phyloP scores from a whole-genome alignment of 1,284 basidiomycete genomes.

The Exobasidium cylindrosporum region DNA sequence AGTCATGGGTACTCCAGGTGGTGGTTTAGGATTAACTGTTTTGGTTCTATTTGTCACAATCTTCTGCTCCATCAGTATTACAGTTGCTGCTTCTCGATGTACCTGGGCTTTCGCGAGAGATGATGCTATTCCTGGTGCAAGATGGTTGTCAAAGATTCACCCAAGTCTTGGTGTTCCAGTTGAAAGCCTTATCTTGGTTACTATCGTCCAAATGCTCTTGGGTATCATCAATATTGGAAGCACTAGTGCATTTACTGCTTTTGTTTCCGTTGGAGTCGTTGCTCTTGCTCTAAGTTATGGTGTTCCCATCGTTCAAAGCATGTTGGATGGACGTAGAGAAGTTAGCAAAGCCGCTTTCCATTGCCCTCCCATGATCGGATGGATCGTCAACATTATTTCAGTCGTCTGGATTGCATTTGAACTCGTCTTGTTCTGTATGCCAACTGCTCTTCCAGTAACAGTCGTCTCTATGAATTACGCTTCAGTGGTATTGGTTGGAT shows the following conservation, averaged over 20 bases:
- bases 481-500: slow-evolving; percentile 18
- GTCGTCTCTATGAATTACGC: slow-evolving; percentile 18
- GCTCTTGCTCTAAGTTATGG: slow-evolving; percentile 15
- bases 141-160: slow-evolving; percentile 11
- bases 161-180: slow-evolving; percentile 13
- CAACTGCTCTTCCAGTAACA: slow-evolving; percentile 15
- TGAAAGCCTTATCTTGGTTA: slow-evolving; percentile 9
- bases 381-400: slow-evolving; percentile 11
- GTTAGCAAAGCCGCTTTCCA: slow-evolving; percentile 12
- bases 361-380: slow-evolving; percentile 6
- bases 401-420: slow-evolving; percentile 18
- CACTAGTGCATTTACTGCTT: slow-evolving; percentile 20
- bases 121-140: slow-evolving; percentile 13
- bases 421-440: slow-evolving; percentile 20
- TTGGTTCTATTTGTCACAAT: slow-evolving; percentile 18
- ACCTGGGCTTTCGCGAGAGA: slow-evolving; percentile 18
- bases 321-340: slow-evolving; percentile 7
- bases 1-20: slow-evolving; percentile 19
- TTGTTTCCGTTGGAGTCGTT: slow-evolving; percentile 20
- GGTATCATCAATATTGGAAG: slow-evolving; percentile 19
- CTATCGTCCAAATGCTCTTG: slow-evolving; percentile 20
- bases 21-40: slow-evolving; percentile 17
- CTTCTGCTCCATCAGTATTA: slow-evolving; percentile 20
- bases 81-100: slow-evolving; percentile 16
- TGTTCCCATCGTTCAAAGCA: slow-evolving; percentile 15